Conservation (phyloP, 805 yeast genomes). For the Yamadazyma tumulicola region DNA sequence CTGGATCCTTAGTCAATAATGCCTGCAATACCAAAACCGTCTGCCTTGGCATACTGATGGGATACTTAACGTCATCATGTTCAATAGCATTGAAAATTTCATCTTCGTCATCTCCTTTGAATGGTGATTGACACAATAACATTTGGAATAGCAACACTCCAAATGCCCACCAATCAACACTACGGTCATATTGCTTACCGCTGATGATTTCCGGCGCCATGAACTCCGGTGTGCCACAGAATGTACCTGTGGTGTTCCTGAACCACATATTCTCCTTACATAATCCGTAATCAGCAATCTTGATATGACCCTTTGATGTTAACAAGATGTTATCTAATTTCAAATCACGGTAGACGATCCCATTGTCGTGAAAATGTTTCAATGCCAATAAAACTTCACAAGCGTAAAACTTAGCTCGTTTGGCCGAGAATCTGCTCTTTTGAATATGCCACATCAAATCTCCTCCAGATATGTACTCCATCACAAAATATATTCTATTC, state of each 20-base stretch:
- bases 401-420: slow-evolving; percentile 95
- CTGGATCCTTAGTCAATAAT: slow-evolving; percentile 84
- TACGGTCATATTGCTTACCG: slow-evolving; percentile 88
- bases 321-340: slow-evolving; percentile 91
- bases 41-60: slow-evolving; percentile 95
- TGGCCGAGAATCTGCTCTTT: slow-evolving; percentile 80
- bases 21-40: slow-evolving; percentile 93
- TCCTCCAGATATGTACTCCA: slow-evolving; percentile 98
- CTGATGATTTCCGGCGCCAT: slow-evolving; percentile 98
- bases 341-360: slow-evolving; percentile 93
- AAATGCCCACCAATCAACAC: slow-evolving; percentile 99
- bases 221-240: slow-evolving; percentile 98
- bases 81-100: slow-evolving; percentile 96
- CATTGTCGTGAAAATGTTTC: slow-evolving; percentile 91
- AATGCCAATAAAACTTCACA: slow-evolving; percentile 91
- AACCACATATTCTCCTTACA: slow-evolving; percentile 92
- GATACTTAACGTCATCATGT: slow-evolving; percentile 94
- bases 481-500: slow-evolving; percentile 93
- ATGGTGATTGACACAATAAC: slow-evolving; percentile 95
- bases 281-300: slow-evolving; percentile 94
- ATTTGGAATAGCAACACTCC: slow-evolving; percentile 95
- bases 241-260: slow-evolving; percentile 84
- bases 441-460: slow-evolving; percentile 99
- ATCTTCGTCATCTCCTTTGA: slow-evolving; percentile 95
- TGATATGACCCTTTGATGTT: slow-evolving; percentile 89